phyloP scores from a whole-genome alignment of 2,329 filamentous ascomycete genomes.

The Cladosporium colombiae region DNA sequence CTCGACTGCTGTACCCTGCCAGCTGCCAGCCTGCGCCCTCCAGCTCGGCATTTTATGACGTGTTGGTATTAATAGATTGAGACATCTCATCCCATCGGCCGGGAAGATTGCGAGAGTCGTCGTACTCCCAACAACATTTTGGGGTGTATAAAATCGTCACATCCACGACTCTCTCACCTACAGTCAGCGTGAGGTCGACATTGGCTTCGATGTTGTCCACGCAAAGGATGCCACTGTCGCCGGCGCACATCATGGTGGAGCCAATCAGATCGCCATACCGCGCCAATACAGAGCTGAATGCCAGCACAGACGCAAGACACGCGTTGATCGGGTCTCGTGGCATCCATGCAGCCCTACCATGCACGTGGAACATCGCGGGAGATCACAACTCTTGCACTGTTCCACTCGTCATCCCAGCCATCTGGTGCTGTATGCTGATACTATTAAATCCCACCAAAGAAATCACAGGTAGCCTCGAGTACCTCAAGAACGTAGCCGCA shows the following conservation, averaged over 20 bases:
- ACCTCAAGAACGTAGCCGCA: not conserved
- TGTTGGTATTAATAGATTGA: conserved; percentile 1
- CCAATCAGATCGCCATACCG: not conserved
- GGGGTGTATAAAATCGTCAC: not conserved
- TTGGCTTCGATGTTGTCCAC: not conserved
- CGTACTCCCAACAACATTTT: not conserved
- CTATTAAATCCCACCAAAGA: too few species aligned
- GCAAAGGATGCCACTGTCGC: not conserved
- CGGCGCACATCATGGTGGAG: not conserved
- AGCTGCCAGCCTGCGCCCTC: not conserved
- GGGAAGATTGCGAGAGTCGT: not conserved
- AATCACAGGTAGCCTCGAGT: too few species aligned
- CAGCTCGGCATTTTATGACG: not conserved
- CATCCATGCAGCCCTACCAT: conserved; percentile 7
- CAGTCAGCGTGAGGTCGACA: not conserved
- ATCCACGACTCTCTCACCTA: not conserved
- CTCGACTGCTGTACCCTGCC: not conserved
- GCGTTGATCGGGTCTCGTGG: not conserved
- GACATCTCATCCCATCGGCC: not conserved
- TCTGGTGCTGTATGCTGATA: not conserved
- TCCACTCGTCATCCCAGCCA: not conserved
- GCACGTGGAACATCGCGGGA: not conserved
- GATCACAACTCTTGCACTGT: not conserved
- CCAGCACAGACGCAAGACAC: conserved; percentile 20
- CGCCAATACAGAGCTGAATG: conserved; percentile 18